Evolutionary conservation across 208 protist genomes (phyloP).

Genomic region (Trypanosoma brucei): DNA sequence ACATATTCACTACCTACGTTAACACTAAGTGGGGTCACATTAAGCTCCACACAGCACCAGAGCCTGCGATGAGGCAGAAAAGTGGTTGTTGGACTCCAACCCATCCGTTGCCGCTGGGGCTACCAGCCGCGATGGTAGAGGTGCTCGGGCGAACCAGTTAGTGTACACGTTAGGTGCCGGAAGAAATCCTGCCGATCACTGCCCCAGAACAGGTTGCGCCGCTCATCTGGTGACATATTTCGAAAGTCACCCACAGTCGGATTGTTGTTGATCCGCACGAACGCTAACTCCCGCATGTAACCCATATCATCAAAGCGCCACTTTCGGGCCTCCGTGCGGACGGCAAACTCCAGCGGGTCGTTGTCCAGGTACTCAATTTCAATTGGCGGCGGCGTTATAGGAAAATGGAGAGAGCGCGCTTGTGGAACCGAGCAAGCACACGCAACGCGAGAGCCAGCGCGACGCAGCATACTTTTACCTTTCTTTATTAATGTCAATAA

Average conservation of each 20-base stretch:
- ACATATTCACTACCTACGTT: neutral
- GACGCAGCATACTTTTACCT: conserved; percentile 36
- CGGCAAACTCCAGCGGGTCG: conserved; percentile 83
- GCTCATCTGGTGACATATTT: conserved; percentile 76
- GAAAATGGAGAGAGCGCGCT: conserved; percentile 72
- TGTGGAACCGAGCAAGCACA: conserved; percentile 28
- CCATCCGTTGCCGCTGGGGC: neutral
- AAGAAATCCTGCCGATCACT: conserved; percentile 88
- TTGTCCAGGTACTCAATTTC: conserved; percentile 84
- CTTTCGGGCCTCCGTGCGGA: conserved; percentile 84
- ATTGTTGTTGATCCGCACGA: conserved; percentile 88
- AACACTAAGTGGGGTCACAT: neutral
- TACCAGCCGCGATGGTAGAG: conserved; percentile 88
- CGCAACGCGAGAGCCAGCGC: conserved; percentile 40
- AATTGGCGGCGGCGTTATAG: conserved; percentile 71
- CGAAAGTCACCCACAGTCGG: conserved; percentile 84
- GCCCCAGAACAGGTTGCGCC: conserved; percentile 83
- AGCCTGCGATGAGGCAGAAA: neutral
- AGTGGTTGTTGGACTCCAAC: too few relatives aligned
- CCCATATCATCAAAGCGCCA: conserved; percentile 84
- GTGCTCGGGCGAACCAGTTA: conserved; percentile 75
- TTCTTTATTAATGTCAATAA: neutral
- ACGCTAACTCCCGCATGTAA: conserved; percentile 87
- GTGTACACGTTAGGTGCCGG: conserved; percentile 66
- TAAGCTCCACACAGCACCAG: neutral